Conservation (phyloP, 768 basidiomycete genomes). For the Mycena vitilis region DNA sequence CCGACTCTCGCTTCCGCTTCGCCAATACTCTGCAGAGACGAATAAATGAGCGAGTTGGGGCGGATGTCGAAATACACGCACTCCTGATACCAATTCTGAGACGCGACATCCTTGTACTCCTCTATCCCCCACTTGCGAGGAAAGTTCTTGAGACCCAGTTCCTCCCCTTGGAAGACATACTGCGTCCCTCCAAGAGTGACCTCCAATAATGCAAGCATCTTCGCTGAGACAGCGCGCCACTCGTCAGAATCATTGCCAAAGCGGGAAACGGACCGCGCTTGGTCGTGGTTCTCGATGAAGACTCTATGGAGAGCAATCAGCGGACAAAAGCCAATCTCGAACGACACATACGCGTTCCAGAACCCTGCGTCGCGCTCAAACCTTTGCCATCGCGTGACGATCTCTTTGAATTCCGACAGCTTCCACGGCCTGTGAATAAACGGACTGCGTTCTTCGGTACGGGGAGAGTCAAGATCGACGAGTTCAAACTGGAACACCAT, state of each 20-base stretch:
- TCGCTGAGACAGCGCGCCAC: conserved; percentile 70
- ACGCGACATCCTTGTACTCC: conserved; percentile 78
- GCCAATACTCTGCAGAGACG: conserved; percentile 48
- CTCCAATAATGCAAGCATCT: conserved; percentile 73
- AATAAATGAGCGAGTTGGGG: not conserved
- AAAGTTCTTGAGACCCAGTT: conserved; percentile 75
- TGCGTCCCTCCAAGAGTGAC: conserved; percentile 72
- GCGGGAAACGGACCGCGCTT: conserved; percentile 71
- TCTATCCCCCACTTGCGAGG: conserved; percentile 73
- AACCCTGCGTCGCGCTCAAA: conserved; percentile 68
- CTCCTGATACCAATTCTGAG: conserved; percentile 69
- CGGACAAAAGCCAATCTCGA: not conserved
- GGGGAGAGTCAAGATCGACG: conserved; percentile 67
- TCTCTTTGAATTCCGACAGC: conserved; percentile 61
- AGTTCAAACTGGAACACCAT: conserved; percentile 76
- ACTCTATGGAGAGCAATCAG: conserved; percentile 48
- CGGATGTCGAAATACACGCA: conserved; percentile 42
- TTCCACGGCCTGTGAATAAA: conserved; percentile 62
- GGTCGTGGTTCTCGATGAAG: conserved; percentile 80
- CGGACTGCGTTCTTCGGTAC: conserved; percentile 48
- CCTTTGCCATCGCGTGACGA: conserved; percentile 66
- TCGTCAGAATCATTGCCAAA: conserved; percentile 71
- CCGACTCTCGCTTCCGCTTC: conserved; percentile 49
- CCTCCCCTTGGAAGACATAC: conserved; percentile 83
- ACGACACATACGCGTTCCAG: conserved; percentile 70